Percentiles rank a stretch among this genome's conserved stretches.
These are phyloP conservation scores for Mycena vitilis DNA, from an alignment of 768 basidiomycete genomes.

Conservation along the genomic window DNA sequence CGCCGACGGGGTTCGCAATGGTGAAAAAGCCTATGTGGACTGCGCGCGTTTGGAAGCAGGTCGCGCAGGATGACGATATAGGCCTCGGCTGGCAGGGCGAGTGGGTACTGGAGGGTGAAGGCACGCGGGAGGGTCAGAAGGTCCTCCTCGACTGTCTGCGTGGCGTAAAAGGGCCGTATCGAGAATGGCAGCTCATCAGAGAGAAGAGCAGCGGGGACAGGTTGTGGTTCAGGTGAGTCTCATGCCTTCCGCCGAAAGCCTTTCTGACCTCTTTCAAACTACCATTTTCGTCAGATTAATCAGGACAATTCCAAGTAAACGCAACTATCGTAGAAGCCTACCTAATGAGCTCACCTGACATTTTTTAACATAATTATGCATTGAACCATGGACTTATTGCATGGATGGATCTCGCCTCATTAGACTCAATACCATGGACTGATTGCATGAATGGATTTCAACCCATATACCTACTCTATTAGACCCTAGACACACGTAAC, in stretches of 20 bases:
- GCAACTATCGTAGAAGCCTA: constrained; percentile 3
- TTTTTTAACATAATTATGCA: constrained; percentile 1
- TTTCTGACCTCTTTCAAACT: neutral
- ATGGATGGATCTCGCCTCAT: neutral
- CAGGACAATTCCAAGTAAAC: constrained; percentile 28
- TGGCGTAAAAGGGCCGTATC: constrained; percentile 45
- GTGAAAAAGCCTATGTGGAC: constrained; percentile 78
- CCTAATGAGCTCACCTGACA: neutral
- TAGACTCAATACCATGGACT: too few species aligned
- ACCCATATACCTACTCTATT: neutral
- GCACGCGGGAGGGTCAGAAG: constrained; percentile 74
- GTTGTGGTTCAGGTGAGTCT: constrained; percentile 72
- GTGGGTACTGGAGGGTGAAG: constrained; percentile 85
- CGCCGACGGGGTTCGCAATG: constrained; percentile 67
- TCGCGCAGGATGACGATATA: constrained; percentile 47
- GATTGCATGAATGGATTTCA: too few species aligned
- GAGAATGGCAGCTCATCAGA: constrained; percentile 67
- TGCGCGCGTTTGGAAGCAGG: constrained; percentile 56
- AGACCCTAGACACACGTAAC: constrained; percentile 4
- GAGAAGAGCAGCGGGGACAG: constrained; percentile 70
- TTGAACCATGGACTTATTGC: neutral
- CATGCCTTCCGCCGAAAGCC: constrained; percentile 11
- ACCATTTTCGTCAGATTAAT: constrained; percentile 25
- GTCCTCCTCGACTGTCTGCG: constrained; percentile 66
- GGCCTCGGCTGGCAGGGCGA: constrained; percentile 69